Percentiles rank a stretch among this genome's conserved stretches.
phyloP scores from a whole-genome alignment of 805 yeast genomes.

The Wickerhamomyces mucosus region DNA sequence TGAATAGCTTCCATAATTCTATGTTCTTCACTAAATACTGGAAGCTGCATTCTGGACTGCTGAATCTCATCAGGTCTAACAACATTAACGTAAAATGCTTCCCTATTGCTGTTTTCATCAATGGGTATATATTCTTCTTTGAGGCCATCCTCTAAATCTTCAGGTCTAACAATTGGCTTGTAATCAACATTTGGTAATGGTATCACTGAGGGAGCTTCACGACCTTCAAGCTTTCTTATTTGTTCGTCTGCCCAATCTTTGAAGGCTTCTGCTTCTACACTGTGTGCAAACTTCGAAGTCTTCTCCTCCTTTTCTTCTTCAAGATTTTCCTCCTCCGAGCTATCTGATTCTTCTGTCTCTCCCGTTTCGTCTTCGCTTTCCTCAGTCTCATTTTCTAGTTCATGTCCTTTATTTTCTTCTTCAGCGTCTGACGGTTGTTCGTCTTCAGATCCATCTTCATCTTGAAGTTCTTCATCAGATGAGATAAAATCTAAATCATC shows the following conservation, averaged over 20 bases:
- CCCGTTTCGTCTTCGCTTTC: conserved; percentile 24
- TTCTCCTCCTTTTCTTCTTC: conserved; percentile 21
- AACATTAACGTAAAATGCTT: conserved; percentile 61
- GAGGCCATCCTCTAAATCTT: conserved; percentile 64
- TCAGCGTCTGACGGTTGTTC: conserved; percentile 10
- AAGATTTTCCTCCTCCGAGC: conserved; percentile 23
- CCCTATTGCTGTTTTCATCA: conserved; percentile 38
- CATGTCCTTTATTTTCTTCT: conserved; percentile 19
- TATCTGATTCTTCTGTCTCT: conserved; percentile 25
- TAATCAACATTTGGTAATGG: conserved; percentile 27
- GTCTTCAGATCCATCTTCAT: conserved; percentile 2
- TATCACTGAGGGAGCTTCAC: conserved; percentile 34
- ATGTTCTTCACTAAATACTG: conserved; percentile 88
- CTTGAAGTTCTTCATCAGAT: conserved; percentile 19
- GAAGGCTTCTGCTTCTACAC: conserved; percentile 52
- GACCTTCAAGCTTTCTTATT: conserved; percentile 54
- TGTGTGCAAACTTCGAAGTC: conserved; percentile 33
- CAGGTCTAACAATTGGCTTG: conserved; percentile 30
- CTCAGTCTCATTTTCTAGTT: conserved; percentile 14
- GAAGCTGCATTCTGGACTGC: conserved; percentile 57
- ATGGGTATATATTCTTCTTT: conserved; percentile 56
- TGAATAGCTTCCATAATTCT: conserved; percentile 91
- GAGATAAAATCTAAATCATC: conserved; percentile 54
- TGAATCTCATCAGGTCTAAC: conserved; percentile 61
- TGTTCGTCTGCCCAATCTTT: conserved; percentile 84